Conservation (phyloP, 2,329 filamentous ascomycete genomes). For the Alternaria sp. region DNA sequence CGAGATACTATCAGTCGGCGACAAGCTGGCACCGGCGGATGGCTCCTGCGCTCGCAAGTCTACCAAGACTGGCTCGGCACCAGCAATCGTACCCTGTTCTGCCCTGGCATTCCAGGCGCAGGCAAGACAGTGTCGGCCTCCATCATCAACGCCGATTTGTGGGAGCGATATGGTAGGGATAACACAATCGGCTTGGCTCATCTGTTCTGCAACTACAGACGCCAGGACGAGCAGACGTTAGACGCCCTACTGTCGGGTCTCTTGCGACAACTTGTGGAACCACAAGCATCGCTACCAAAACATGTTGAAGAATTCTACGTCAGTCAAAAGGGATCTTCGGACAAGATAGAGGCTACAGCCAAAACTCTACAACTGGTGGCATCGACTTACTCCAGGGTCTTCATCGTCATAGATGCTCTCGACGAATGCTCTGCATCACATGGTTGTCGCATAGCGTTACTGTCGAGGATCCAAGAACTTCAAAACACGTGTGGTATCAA, state of each 20-base stretch:
- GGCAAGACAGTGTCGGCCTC: background rate
- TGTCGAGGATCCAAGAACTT: background rate
- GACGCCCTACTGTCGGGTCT: background rate
- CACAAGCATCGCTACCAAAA: background rate
- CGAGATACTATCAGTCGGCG: background rate
- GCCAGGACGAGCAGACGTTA: background rate
- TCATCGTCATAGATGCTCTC: background rate
- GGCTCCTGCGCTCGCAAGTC: background rate
- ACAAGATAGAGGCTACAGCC: rapidly evolving
- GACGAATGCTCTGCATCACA: background rate
- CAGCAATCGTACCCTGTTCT: background rate
- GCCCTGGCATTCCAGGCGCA: background rate
- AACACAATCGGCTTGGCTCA: background rate
- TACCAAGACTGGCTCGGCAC: background rate
- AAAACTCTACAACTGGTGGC: background rate
- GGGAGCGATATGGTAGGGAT: background rate
- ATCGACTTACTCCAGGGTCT: background rate
- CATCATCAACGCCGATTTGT: background rate
- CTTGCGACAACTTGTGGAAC: background rate
- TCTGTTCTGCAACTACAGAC: background rate
- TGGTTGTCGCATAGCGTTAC: background rate
- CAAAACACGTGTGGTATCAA: background rate
- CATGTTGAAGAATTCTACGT: too few species aligned
- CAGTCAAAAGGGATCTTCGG: too few species aligned
- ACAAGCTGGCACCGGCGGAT: background rate